These are phyloP conservation scores for Candolleomyces efflorescens DNA, from an alignment of 768 basidiomycete genomes.

Conservation along the genomic window DNA sequence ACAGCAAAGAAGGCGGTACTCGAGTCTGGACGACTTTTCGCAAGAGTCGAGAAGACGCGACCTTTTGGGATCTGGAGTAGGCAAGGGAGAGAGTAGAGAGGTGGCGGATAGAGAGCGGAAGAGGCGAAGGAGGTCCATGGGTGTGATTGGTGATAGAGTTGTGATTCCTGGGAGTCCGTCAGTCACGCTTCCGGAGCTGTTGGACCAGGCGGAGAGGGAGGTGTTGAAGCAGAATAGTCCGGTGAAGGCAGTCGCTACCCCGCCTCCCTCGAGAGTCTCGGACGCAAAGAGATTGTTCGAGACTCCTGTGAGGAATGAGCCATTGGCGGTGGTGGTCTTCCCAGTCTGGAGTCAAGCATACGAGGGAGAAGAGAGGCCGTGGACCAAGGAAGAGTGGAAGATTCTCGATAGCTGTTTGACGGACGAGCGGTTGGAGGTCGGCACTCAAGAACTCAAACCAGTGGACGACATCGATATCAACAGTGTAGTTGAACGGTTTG, in stretches of 20 bases:
- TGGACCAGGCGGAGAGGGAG: constrained; percentile 56
- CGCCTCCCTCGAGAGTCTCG: neutral
- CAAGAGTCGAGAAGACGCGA: constrained; percentile 23
- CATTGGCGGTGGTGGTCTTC: constrained; percentile 1
- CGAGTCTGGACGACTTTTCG: constrained; percentile 19
- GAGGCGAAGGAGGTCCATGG: constrained; percentile 23
- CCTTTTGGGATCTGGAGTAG: constrained; percentile 25
- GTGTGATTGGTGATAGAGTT: constrained; percentile 48
- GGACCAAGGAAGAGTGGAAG: constrained; percentile 82
- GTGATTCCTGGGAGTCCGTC: constrained; percentile 51
- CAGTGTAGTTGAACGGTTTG: constrained; percentile 59
- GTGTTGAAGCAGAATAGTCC: constrained; percentile 23
- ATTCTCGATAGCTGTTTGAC: constrained; percentile 74
- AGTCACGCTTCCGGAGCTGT: constrained; percentile 51
- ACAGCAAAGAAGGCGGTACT: constrained; percentile 27
- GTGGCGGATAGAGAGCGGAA: constrained; percentile 10
- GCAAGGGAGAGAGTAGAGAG: constrained; percentile 19
- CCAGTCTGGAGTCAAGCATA: neutral
- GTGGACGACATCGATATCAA: constrained; percentile 50
- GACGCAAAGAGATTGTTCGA: constrained; percentile 19
- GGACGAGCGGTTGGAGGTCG: constrained; percentile 54
- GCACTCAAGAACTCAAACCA: constrained; percentile 39
- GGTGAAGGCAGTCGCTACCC: neutral
- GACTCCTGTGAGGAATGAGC: constrained; percentile 16
- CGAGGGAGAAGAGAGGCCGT: constrained; percentile 28